These are phyloP conservation scores for Cystobasidium sp. DNA, from an alignment of 1,284 basidiomycete species.

Conservation along the genomic window DNA sequence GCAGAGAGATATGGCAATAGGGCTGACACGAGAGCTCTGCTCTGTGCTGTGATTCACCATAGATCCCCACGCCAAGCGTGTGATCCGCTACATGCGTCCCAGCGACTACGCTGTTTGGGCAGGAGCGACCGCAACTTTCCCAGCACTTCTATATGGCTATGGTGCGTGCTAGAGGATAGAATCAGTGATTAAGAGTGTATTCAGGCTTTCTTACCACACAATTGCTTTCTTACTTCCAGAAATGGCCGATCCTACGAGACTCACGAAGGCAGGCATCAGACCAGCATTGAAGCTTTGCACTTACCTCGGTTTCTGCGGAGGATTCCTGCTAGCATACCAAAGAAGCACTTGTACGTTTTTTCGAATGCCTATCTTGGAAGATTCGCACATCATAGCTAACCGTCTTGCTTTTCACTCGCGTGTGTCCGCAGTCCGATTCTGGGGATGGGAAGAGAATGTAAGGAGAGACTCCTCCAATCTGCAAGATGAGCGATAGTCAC, in stretches of 20 bases:
- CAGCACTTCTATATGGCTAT: slow-evolving; percentile 73
- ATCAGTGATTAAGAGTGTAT: not conserved
- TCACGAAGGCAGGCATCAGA: slow-evolving; percentile 46
- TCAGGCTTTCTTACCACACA: not conserved
- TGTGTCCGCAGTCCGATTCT: slow-evolving; percentile 78
- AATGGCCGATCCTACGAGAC: slow-evolving; percentile 57
- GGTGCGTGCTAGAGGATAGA: slow-evolving; percentile 59
- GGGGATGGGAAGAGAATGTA: slow-evolving; percentile 93
- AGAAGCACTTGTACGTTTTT: slow-evolving; percentile 74
- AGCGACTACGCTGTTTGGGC: slow-evolving; percentile 88
- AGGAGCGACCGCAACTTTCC: slow-evolving; percentile 76
- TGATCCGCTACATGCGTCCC: slow-evolving; percentile 84
- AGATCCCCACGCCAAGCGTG: slow-evolving; percentile 88
- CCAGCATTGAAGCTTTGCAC: slow-evolving; percentile 61
- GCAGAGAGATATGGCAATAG: not conserved
- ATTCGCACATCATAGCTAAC: slow-evolving; percentile 2
- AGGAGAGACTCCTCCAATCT: slow-evolving; percentile 1
- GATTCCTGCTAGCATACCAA: slow-evolving; percentile 94
- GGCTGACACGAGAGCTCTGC: not conserved
- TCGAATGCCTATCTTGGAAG: not conserved
- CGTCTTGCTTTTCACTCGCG: not conserved
- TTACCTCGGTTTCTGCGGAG: slow-evolving; percentile 75
- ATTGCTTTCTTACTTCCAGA: slow-evolving; percentile 55
- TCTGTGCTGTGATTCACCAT: not conserved
- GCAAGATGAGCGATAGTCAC: not conserved